These are phyloP conservation scores for Clarireedia homoeocarpa DNA, from an alignment of 2,329 filamentous ascomycete species.

Conservation along the genomic window DNA sequence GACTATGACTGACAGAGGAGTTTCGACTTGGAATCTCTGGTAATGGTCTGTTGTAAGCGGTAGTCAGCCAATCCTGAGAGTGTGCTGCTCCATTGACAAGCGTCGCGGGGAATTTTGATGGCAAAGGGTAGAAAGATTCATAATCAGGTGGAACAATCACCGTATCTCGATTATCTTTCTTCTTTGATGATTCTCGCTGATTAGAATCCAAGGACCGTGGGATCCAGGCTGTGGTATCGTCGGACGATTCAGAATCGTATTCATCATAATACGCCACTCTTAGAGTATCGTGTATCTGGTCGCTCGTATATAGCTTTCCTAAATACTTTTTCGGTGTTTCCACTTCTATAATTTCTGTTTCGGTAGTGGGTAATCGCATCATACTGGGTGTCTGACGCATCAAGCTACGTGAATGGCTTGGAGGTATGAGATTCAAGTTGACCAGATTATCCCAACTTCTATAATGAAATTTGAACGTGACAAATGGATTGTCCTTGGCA, in stretches of 20 bases:
- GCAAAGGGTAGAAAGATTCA: constrained; percentile 2
- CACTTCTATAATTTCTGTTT: neutral
- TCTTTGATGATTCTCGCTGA: neutral
- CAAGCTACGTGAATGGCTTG: constrained; percentile 11
- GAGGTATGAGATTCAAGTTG: constrained; percentile 39
- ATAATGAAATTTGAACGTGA: constrained; percentile 49
- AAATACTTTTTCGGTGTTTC: constrained; percentile 6
- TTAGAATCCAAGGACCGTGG: neutral
- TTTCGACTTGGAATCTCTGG: constrained; percentile 3
- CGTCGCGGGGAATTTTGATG: neutral
- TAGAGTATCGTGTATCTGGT: constrained; percentile 6
- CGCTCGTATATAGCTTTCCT: constrained; percentile 7
- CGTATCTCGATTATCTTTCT: constrained; percentile 4
- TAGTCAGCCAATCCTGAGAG: neutral
- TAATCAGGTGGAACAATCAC: neutral
- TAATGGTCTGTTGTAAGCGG: constrained; percentile 2
- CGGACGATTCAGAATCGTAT: neutral
- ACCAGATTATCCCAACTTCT: constrained; percentile 43
- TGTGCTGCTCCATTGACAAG: neutral
- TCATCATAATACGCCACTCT: neutral
- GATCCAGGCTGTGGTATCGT: neutral
- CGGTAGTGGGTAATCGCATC: neutral
- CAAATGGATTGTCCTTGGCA: constrained; percentile 43
- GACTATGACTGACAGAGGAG: neutral
- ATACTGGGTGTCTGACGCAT: neutral